Evolutionary conservation across 345 rosid species (phyloP).

Genomic region (Psidium guajava): DNA sequence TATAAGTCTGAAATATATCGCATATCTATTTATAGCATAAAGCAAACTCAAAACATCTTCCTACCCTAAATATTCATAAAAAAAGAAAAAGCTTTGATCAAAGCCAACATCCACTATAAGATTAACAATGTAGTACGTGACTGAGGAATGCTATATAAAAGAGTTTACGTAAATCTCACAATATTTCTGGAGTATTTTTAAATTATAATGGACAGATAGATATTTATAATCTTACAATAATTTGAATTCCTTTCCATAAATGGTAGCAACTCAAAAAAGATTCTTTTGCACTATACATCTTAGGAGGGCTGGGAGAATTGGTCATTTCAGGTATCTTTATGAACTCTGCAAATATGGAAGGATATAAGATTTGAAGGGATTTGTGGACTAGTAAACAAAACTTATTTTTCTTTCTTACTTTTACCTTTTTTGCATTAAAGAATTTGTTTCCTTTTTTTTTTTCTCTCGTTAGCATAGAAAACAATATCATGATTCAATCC

Average conservation of each 20-base stretch:
- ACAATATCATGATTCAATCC: neutral
- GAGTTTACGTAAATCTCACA: neutral
- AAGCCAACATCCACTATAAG: no score
- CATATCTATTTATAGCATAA: neutral
- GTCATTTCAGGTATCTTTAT: neutral
- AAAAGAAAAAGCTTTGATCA: no score
- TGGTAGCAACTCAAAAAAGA: neutral
- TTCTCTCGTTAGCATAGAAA: neutral
- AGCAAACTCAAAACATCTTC: neutral
- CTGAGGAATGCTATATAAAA: no score
- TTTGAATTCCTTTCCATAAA: neutral
- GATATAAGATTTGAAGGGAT: neutral
- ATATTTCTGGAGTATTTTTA: neutral
- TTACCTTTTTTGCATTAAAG: neutral
- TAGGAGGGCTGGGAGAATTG: neutral
- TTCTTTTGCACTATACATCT: neutral
- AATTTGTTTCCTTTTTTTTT: neutral
- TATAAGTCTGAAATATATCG: neutral
- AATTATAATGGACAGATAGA: neutral
- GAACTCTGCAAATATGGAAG: no score
- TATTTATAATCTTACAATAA: neutral
- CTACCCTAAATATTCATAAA: no score
- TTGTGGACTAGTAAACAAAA: neutral
- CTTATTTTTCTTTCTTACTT: neutral
- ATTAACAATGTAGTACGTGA: no score